Conservation (phyloP, 108 stramenopile species). For the Seminavis robusta region DNA sequence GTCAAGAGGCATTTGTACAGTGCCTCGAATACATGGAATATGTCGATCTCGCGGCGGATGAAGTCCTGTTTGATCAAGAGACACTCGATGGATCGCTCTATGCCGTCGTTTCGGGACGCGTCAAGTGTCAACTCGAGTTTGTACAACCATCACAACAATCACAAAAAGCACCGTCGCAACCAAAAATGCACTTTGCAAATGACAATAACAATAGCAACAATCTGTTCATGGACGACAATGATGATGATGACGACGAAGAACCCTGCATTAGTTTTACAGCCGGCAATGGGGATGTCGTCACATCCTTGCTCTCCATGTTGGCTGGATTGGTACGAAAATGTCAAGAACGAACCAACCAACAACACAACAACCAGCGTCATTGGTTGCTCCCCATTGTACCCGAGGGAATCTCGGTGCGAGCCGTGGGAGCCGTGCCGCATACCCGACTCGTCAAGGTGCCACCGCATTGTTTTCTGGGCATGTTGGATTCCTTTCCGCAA, state of each 20-base stretch:
- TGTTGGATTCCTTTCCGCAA: slow-evolving; percentile 30
- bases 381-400: slow-evolving; percentile 15
- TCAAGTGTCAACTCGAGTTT: slow-evolving; percentile 15
- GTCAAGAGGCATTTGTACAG: slow-evolving; percentile 29
- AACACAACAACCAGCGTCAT: neutral
- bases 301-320: slow-evolving; percentile 35
- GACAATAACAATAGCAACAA: neutral
- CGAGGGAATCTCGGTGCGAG: too few species aligned
- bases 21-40: slow-evolving; percentile 31
- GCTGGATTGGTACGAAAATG: slow-evolving; percentile 27
- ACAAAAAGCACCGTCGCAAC: too few species aligned
- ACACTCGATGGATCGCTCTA: slow-evolving; percentile 46
- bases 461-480: slow-evolving; percentile 20
- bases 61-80: slow-evolving; percentile 23
- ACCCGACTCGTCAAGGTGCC: slow-evolving; percentile 38
- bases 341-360: neutral
- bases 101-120: slow-evolving; percentile 35
- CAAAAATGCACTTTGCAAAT: too few species aligned
- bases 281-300: slow-evolving; percentile 37
- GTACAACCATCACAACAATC: slow-evolving; percentile 1
- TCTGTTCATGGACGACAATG: slow-evolving; percentile 9
- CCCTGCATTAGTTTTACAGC: slow-evolving; percentile 14
- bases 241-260: slow-evolving; percentile 3
- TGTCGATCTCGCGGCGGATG: slow-evolving; percentile 18
- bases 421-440: slow-evolving; percentile 18